Evolutionary conservation across 2,329 filamentous ascomycete genomes (phyloP).

Genomic region (Botryosphaeria dothidea): DNA sequence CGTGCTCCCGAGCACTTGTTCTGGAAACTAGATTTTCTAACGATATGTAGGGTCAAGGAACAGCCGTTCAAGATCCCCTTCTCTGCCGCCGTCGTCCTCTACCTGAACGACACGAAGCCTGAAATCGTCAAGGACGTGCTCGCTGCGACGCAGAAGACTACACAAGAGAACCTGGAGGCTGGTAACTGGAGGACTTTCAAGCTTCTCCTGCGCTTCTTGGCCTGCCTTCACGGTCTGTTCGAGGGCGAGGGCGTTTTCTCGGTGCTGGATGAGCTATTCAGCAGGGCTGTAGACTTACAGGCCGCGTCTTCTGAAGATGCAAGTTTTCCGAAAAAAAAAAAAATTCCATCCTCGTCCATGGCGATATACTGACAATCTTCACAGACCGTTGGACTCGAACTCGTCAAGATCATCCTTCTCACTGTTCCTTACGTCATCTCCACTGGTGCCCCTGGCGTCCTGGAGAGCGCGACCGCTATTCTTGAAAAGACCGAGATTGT

Average conservation of each 20-base stretch:
- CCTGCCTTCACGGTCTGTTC: slow-evolving; percentile 78
- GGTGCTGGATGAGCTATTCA: slow-evolving; percentile 86
- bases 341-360: background rate
- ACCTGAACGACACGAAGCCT: slow-evolving; percentile 74
- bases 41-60: slow-evolving; percentile 62
- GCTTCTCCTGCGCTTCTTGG: slow-evolving; percentile 83
- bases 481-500: slow-evolving; percentile 96
- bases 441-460: slow-evolving; percentile 65
- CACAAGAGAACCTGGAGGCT: slow-evolving; percentile 66
- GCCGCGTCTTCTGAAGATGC: slow-evolving; percentile 92
- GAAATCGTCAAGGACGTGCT: slow-evolving; percentile 75
- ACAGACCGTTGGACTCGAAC: slow-evolving; percentile 69
- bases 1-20: slow-evolving; percentile 25
- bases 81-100: slow-evolving; percentile 77
- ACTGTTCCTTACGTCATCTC: slow-evolving; percentile 90
- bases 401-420: slow-evolving; percentile 94
- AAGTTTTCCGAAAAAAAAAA: slow-evolving; percentile 46
- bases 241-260: slow-evolving; percentile 84
- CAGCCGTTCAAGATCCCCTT: slow-evolving; percentile 99
- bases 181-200: slow-evolving; percentile 92
- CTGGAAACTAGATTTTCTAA: slow-evolving; percentile 21
- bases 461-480: slow-evolving; percentile 72
- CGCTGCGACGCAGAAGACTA: slow-evolving; percentile 58
- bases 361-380: background rate
- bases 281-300: slow-evolving; percentile 86